These are phyloP conservation scores for Claviceps africana DNA, from an alignment of 2,329 filamentous ascomycete species.

Conservation along the genomic window DNA sequence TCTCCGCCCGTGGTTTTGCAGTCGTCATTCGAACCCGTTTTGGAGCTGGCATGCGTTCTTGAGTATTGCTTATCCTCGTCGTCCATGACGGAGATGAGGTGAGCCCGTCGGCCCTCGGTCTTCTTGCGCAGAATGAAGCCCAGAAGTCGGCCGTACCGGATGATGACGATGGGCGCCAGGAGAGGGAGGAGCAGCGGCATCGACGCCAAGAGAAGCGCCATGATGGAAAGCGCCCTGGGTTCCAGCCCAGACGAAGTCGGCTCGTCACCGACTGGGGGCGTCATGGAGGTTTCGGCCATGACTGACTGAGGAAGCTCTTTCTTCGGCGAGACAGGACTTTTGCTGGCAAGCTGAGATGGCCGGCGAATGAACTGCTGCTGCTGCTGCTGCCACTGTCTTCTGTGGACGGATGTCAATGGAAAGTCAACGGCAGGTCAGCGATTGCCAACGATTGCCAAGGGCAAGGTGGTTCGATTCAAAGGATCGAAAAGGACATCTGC, in stretches of 20 bases:
- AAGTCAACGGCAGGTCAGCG: too few species aligned
- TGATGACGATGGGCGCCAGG: conserved; percentile 13
- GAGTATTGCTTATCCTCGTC: conserved; percentile 28
- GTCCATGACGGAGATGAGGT: conserved; percentile 39
- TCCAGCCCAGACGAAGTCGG: conserved; percentile 17
- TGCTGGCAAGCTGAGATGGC: neutral
- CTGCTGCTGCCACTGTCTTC: neutral
- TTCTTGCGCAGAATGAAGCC: conserved; percentile 51
- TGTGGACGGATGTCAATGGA: too few species aligned
- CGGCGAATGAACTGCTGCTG: neutral
- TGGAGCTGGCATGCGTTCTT: conserved; percentile 20
- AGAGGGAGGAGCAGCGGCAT: conserved; percentile 12
- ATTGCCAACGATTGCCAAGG: neutral
- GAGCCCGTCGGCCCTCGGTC: conserved; percentile 45
- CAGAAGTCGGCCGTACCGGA: conserved; percentile 27
- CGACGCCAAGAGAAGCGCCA: conserved; percentile 11
- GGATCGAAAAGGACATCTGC: neutral
- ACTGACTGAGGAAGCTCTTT: conserved; percentile 1
- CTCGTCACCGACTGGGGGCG: conserved; percentile 12
- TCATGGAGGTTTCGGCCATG: conserved; percentile 17
- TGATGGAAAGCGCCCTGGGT: conserved; percentile 13
- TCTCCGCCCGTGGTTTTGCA: conserved; percentile 59
- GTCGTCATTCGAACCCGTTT: conserved; percentile 39
- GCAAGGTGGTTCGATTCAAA: neutral
- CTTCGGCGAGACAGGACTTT: neutral